Evolutionary conservation across 306 rosid species (phyloP), one percentile per base, ranked within the genome.

Genomic region (peach (Prunus persica)): DNA sequence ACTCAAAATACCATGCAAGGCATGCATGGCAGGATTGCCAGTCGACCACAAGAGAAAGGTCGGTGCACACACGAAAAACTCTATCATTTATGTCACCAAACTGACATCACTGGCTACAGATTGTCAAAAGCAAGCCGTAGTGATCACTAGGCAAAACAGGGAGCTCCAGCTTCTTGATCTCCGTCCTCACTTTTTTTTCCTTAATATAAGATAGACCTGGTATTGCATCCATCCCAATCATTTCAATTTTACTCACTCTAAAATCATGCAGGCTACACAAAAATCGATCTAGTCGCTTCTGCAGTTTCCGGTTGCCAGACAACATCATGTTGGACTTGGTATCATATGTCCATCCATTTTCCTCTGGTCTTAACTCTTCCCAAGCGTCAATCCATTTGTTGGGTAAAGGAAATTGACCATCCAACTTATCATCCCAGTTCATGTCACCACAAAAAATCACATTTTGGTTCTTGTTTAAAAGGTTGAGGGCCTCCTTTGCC

Each of bases 101-200:
- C 45, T 13, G 32, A 61, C 61, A 70, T 77, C 73, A 82, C 72
- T 72, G 81, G 65, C 76, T 79, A 66, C 86, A 70, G 67, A 95
- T 79, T 28, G 97, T 85, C 85, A 95, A 87, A 72, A 92, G 87
- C 83, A 95, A 73, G 68, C 98, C 97, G 73, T 85, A 95, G 73
- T 95, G 98, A 84, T 95, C 97, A 67, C 98, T 92, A 2, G 97
- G 97, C 76, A 95, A 85, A 79, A 95, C 97, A 79, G 98, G 96
- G 60, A 90, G 95, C 74, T 80, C 96, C 77, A 89, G 80, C 82
- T 79, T 84, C 83, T 84, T 90, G 22, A 75, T 82, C 81, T 89
- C 96, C 20, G 85, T 83, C 70, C 80, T 86, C 63, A 52, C 91
- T 80, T 95, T 92, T 85, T 95, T 95, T 84, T 95, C 93, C 82